Evolutionary conservation across 176 grass and related monocot species (phyloP).

Genomic region (Rhynchospora tenuis): DNA sequence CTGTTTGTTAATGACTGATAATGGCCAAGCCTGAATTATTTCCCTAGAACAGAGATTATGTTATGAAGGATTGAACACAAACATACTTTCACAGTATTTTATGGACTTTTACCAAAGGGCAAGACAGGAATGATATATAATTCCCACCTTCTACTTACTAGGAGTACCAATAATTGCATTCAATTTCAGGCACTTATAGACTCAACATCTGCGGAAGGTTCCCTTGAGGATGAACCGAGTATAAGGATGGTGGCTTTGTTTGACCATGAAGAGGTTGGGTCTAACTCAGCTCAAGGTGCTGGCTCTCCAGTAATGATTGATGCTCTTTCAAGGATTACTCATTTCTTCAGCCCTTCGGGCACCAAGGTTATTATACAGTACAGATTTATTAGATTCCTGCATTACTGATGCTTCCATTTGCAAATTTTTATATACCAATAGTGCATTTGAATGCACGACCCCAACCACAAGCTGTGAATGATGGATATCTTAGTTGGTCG

Average conservation of each 20-base stretch:
- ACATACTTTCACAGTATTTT: neutral
- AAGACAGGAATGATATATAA: neutral
- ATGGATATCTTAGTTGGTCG: neutral
- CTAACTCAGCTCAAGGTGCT: slow-evolving; percentile 92
- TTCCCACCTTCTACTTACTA: neutral
- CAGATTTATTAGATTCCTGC: neutral
- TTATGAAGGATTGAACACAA: neutral
- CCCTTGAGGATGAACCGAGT: slow-evolving; percentile 69
- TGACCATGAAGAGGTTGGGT: slow-evolving; percentile 97
- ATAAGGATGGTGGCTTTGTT: slow-evolving; percentile 95
- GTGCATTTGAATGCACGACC: neutral
- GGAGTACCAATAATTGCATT: slow-evolving; percentile 22
- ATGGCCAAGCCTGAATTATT: neutral
- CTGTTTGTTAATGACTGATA: neutral
- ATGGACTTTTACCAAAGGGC: neutral
- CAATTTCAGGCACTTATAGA: slow-evolving; percentile 75
- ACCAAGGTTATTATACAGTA: slow-evolving; percentile 36
- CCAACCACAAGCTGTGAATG: neutral
- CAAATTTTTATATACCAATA: neutral
- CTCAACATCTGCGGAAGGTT: slow-evolving; percentile 49
- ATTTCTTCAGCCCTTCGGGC: slow-evolving; percentile 60
- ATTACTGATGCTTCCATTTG: neutral
- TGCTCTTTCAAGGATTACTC: slow-evolving; percentile 91
- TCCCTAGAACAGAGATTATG: neutral
- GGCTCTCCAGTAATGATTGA: slow-evolving; percentile 92